These are phyloP conservation scores for Adansonia gregorii DNA, from an alignment of 441 rosid species.

Conservation along the genomic window DNA sequence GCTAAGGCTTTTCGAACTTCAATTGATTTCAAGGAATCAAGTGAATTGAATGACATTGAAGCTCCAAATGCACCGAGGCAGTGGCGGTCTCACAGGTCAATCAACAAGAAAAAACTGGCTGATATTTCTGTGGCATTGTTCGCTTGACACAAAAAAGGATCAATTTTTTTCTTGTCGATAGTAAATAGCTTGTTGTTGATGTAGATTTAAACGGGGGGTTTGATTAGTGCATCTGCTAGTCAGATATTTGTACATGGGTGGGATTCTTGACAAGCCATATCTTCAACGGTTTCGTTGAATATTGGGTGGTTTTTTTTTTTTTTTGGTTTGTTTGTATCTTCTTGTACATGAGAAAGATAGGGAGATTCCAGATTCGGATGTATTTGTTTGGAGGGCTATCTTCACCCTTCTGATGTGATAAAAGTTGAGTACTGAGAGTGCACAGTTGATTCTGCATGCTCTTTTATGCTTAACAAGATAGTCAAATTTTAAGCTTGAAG, in stretches of 20 bases:
- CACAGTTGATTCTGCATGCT: slow-evolving; percentile 2
- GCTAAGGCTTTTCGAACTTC: slow-evolving; percentile 46
- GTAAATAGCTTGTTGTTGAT: slow-evolving; percentile 16
- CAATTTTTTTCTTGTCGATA: background rate
- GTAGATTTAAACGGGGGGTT: slow-evolving; percentile 19
- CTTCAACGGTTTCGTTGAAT: slow-evolving; percentile 53
- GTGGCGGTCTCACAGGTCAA: slow-evolving; percentile 38
- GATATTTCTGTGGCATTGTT: slow-evolving; percentile 62
- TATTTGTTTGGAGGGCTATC: slow-evolving; percentile 30
- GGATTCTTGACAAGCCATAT: slow-evolving; percentile 33
- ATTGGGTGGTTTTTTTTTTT: slow-evolving; percentile 14
- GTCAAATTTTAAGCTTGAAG: background rate
- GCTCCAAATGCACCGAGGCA: slow-evolving; percentile 69
- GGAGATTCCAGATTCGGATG: slow-evolving; percentile 8
- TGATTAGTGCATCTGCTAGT: background rate
- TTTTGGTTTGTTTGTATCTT: slow-evolving; percentile 29
- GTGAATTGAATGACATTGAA: slow-evolving; percentile 51
- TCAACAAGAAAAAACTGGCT: slow-evolving; percentile 46
- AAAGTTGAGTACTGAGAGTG: slow-evolving; percentile 15
- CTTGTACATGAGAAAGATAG: slow-evolving; percentile 23
- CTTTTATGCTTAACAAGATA: background rate
- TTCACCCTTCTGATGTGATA: slow-evolving; percentile 30
- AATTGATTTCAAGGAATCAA: slow-evolving; percentile 32
- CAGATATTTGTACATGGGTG: slow-evolving; percentile 35
- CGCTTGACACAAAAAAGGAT: slow-evolving; percentile 36